Evolutionary conservation across 2,329 filamentous ascomycete species (phyloP).

Genomic region (Penicillium digitatum): DNA sequence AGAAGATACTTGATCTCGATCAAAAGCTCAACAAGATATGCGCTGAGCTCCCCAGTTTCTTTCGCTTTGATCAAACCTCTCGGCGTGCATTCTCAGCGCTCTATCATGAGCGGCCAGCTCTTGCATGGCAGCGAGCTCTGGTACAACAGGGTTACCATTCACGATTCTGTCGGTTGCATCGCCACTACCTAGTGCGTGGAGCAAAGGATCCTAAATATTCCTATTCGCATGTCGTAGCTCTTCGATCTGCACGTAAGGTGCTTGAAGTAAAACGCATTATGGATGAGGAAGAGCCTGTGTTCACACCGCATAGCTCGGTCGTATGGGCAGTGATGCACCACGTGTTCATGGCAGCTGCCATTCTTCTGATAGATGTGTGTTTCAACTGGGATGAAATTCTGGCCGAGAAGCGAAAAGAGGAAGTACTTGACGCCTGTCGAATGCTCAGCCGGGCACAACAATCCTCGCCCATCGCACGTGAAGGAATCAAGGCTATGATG

Average conservation of each 20-base stretch:
- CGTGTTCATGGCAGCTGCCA: slow-evolving; percentile 41
- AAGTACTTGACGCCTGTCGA: slow-evolving; percentile 38
- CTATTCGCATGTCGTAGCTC: slow-evolving; percentile 38
- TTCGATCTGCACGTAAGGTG: slow-evolving; percentile 39
- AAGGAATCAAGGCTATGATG: slow-evolving; percentile 40
- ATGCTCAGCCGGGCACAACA: slow-evolving; percentile 38
- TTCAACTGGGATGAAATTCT: slow-evolving; percentile 40
- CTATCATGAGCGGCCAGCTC: slow-evolving; percentile 27
- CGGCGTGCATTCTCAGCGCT: slow-evolving; percentile 26
- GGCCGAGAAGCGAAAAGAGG: slow-evolving; percentile 34
- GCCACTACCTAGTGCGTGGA: slow-evolving; percentile 39
- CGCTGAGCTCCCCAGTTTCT: slow-evolving; percentile 34
- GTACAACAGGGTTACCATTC: slow-evolving; percentile 36
- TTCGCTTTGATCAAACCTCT: slow-evolving; percentile 35
- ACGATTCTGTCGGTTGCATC: slow-evolving; percentile 39
- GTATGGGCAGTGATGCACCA: slow-evolving; percentile 39
- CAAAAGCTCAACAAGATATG: slow-evolving; percentile 32
- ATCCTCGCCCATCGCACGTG: slow-evolving; percentile 28
- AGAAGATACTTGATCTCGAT: slow-evolving; percentile 40
- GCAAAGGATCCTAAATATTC: slow-evolving; percentile 34
- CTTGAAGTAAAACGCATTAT: slow-evolving; percentile 37
- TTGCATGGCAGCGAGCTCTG: slow-evolving; percentile 37
- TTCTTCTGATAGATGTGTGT: slow-evolving; percentile 40
- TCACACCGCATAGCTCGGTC: slow-evolving; percentile 26
- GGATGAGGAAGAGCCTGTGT: slow-evolving; percentile 28